Evolutionary conservation across 2,329 filamentous ascomycete genomes (phyloP).

Genomic region (Alternaria gansuensis): DNA sequence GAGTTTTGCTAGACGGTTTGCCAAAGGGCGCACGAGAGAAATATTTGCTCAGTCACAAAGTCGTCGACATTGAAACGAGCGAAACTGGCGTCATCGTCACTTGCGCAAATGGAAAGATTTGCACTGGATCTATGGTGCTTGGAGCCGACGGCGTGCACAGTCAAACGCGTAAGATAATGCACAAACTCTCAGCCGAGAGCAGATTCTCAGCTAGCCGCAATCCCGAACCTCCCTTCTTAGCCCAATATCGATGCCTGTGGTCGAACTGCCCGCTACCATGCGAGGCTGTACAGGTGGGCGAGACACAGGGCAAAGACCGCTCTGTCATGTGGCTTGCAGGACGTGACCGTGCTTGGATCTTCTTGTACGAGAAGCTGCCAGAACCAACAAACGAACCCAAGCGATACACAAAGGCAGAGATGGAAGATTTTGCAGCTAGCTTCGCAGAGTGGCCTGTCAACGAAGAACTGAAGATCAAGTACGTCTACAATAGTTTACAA

Average conservation of each 20-base stretch:
- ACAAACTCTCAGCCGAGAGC: neutral
- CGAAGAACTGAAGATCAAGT: neutral
- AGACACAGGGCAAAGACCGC: neutral
- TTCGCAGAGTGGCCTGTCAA: slow-evolving; percentile 13
- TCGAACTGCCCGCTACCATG: neutral
- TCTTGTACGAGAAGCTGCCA: slow-evolving; percentile 7
- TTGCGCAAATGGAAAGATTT: neutral
- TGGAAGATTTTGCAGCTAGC: slow-evolving; percentile 5
- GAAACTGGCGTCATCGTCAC: neutral
- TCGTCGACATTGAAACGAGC: neutral
- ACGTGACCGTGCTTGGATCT: slow-evolving; percentile 7
- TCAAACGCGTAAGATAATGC: slow-evolving; percentile 9
- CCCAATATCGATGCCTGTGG: slow-evolving; percentile 8
- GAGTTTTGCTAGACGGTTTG: neutral
- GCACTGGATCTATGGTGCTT: slow-evolving; percentile 1
- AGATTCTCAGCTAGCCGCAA: neutral
- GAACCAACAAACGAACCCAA: neutral
- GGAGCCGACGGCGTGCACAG: slow-evolving; percentile 11
- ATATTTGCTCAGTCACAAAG: slow-evolving; percentile 3
- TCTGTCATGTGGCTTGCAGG: slow-evolving; percentile 2
- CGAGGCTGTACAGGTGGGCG: neutral
- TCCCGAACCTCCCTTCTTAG: slow-evolving; percentile 4
- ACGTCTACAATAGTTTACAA: slow-evolving; percentile 8
- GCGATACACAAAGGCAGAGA: slow-evolving; percentile 5
- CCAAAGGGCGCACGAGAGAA: neutral